Conservation (phyloP, 2,329 filamentous ascomycete species). For the Penicillium hesseltinei region DNA sequence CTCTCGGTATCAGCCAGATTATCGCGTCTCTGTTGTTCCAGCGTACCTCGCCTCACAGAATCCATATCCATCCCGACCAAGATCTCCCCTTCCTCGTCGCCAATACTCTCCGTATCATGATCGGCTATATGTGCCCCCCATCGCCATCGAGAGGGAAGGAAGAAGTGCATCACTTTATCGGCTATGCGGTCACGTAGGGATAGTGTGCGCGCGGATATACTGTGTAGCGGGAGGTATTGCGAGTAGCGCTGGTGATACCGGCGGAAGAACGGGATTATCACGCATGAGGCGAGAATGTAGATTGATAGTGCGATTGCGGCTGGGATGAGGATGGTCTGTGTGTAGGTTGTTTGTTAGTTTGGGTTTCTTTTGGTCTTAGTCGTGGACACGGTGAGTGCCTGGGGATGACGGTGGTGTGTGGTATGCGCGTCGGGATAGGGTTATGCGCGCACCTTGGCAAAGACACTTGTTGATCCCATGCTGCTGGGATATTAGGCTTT, state of each 20-base stretch:
- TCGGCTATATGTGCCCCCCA: conserved; percentile 41
- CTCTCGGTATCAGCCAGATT: conserved; percentile 42
- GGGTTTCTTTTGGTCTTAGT: background rate
- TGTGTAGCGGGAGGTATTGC: conserved; percentile 69
- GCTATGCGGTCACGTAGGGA: conserved; percentile 51
- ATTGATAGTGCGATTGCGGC: conserved; percentile 67
- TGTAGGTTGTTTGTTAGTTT: background rate
- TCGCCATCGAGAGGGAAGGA: conserved; percentile 47
- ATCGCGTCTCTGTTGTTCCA: conserved; percentile 44
- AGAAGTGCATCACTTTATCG: conserved; percentile 43
- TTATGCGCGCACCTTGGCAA: conserved; percentile 30
- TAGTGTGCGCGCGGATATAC: conserved; percentile 52
- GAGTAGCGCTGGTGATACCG: conserved; percentile 68
- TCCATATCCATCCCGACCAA: conserved; percentile 56
- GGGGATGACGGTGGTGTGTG: background rate
- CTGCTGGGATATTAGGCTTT: background rate
- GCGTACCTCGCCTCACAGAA: conserved; percentile 42
- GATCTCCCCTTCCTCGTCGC: conserved; percentile 65
- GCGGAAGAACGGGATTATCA: conserved; percentile 67
- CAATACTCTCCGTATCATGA: conserved; percentile 57
- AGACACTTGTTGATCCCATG: conserved; percentile 33
- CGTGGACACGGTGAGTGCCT: background rate
- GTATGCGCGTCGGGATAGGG: background rate
- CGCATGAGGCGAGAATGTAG: conserved; percentile 65
- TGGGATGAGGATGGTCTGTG: conserved; percentile 67